phyloP scores from a whole-genome alignment of 257 asterid genomes.

The Nicotiana noctiflora region DNA sequence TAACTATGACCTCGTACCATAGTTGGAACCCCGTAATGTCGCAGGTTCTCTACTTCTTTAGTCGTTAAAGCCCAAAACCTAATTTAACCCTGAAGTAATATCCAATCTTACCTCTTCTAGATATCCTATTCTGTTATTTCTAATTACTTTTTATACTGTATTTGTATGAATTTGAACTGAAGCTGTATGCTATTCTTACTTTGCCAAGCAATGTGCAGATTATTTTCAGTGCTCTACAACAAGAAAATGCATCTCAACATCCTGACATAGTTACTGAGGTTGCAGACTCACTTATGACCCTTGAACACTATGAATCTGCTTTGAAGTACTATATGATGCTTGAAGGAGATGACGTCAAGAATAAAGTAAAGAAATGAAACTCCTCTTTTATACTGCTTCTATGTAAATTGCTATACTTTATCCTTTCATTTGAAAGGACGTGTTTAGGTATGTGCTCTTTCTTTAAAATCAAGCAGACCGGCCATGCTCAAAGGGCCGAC shows the following conservation, averaged over 20 bases:
- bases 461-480: neutral
- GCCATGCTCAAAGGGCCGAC: too few relatives aligned
- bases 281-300: conserved; percentile 57
- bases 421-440: neutral
- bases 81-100: neutral
- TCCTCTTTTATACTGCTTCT: neutral
- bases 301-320: conserved; percentile 46
- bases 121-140: neutral
- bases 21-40: neutral
- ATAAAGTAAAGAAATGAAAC: conserved; percentile 28
- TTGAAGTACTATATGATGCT: conserved; percentile 62
- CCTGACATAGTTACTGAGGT: conserved; percentile 45
- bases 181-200: conserved; percentile 13
- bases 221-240: conserved; percentile 36
- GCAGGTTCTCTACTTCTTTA: neutral
- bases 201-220: conserved; percentile 32
- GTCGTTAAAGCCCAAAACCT: neutral
- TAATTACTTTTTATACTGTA: neutral
- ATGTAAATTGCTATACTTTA: neutral
- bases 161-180: conserved; percentile 8
- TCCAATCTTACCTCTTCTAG: neutral
- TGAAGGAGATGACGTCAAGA: conserved; percentile 34
- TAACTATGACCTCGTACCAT: neutral
- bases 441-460: neutral
- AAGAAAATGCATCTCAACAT: conserved; percentile 32